Base-by-base conservation (phyloP, 2,329 filamentous ascomycete genomes). In the Paracoccidioides lutzii region DNA sequence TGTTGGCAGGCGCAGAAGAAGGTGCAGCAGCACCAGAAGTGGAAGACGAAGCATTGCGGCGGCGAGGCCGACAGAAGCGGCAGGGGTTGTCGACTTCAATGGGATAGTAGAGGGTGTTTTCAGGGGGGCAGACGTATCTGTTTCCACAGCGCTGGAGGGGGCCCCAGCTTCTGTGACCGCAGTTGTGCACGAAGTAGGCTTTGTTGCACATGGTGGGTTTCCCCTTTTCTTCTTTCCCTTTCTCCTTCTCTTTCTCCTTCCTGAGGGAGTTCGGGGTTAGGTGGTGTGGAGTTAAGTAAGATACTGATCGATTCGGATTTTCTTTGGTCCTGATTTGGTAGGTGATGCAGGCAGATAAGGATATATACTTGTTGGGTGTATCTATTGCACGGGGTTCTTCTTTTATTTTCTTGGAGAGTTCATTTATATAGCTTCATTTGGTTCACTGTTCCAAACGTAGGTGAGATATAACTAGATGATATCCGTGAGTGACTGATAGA, bases 111-210 rank as follows among this genome's bases (percentile, higher is more conserved):
- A 38, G 4, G 22, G 58, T 61, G 28, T 45, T 41, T 30, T 48
- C 55, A 28, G 48, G 52, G 7, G 56, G 53, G 32, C 59, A 61
- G 38, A 60, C 58, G 52, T 60, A 61, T 45, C 55, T 50, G 49
- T 59, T 59, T 12, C 49, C 46, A 53, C 59, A 61, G 42, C 57
- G 59, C 30, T 55, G 46, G 41, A 57, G 59, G 10, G 59, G 59
- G 3, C 59, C 59, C 56, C 57, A 61, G 49, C 58, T 60, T 48
- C 38, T 51, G 52, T 61, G 59, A 40, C 57, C 54, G 52, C 59
- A 61, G 46, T 40, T 57, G 48, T 61, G 59, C 14, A 61, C 52
- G 55, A 58, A 58, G 51, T 52, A 55, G 40, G 58, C 58, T n/a
- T 61, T 61, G 45, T 55, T 55, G 52, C 59, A 61, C 59, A 61